Conservation (phyloP, 768 basidiomycete genomes). For the Boletales sp. region DNA sequence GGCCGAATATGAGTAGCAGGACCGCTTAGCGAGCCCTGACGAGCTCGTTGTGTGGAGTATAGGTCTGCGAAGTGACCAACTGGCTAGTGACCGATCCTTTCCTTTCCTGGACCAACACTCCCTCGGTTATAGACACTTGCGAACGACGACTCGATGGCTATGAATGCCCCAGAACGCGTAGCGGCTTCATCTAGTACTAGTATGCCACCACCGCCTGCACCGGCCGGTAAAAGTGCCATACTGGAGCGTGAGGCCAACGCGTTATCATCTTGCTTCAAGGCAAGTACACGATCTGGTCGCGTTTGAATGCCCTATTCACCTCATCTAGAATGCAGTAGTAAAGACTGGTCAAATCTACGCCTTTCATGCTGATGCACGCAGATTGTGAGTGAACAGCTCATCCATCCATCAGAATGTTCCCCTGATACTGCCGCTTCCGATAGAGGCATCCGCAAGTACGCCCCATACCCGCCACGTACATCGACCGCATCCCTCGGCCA, state of each 20-base stretch:
- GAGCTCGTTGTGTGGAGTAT: constrained; percentile 1
- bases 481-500: constrained; percentile 63
- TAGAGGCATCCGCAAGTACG: constrained; percentile 58
- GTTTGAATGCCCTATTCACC: neutral
- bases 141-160: constrained; percentile 13
- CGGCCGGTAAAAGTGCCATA: constrained; percentile 37
- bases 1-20: neutral
- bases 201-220: constrained; percentile 56
- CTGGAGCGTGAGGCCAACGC: constrained; percentile 66
- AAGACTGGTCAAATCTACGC: constrained; percentile 70
- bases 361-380: constrained; percentile 63
- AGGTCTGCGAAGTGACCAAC: neutral
- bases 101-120: constrained; percentile 33
- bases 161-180: constrained; percentile 18
- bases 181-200: constrained; percentile 27
- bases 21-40: neutral
- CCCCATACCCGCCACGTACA: constrained; percentile 60
- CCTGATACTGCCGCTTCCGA: neutral
- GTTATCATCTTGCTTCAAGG: constrained; percentile 56
- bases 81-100: constrained; percentile 1
- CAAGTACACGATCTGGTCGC: constrained; percentile 18
- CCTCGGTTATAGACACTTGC: constrained; percentile 42
- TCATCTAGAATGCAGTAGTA: constrained; percentile 52
- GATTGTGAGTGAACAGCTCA: constrained; percentile 46
- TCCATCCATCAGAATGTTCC: neutral